A percentile compares a stretch with the other conserved stretches of the same genome.
Conservation (phyloP, 1,139 yeast species). For the Kodamaea ohmeri region DNA sequence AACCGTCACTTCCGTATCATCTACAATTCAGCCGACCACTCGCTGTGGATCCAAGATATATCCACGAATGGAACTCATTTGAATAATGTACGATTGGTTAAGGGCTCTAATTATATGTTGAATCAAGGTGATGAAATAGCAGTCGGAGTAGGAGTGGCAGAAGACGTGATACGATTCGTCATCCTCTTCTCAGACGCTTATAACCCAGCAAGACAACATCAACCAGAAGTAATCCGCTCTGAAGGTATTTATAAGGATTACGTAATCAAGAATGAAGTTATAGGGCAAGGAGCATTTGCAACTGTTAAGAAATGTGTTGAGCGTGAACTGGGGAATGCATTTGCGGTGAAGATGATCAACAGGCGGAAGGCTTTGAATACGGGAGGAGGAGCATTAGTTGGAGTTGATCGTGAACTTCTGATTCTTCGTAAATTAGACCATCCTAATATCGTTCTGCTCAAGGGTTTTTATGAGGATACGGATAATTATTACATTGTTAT, state of each 20-base stretch:
- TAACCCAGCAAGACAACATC: constrained; percentile 34
- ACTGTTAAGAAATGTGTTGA: constrained; percentile 89
- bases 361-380: constrained; percentile 75
- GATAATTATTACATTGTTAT: constrained; percentile 82
- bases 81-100: constrained; percentile 69
- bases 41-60: constrained; percentile 63
- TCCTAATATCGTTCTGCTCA: constrained; percentile 77
- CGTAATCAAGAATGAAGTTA: constrained; percentile 75
- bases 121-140: constrained; percentile 92
- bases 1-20: constrained; percentile 76
- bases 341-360: constrained; percentile 86
- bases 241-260: constrained; percentile 68
- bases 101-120: constrained; percentile 76
- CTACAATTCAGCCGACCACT: constrained; percentile 51
- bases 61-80: constrained; percentile 91
- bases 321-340: constrained; percentile 76
- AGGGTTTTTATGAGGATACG: constrained; percentile 80
- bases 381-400: constrained; percentile 56
- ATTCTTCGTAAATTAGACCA: constrained; percentile 76
- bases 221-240: constrained; percentile 28
- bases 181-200: constrained; percentile 53
- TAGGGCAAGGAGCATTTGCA: constrained; percentile 97
- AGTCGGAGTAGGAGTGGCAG: constrained; percentile 81
- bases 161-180: constrained; percentile 73
- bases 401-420: constrained; percentile 82